These are phyloP conservation scores for Cercospora sp. DNA, from an alignment of 2,329 filamentous ascomycete species.

Conservation along the genomic window DNA sequence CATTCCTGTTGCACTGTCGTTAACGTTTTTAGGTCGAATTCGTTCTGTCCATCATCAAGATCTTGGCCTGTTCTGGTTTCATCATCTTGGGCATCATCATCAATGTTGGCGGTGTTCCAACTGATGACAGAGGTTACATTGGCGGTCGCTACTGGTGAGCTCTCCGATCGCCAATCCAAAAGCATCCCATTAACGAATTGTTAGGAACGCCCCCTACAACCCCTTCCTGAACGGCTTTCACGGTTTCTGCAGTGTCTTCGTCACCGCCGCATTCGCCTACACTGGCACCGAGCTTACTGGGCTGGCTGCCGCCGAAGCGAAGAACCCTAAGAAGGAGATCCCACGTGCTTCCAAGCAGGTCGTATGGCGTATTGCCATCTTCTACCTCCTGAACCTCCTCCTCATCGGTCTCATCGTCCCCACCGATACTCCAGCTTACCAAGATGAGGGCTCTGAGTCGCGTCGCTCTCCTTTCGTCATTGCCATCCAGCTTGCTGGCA, in stretches of 20 bases:
- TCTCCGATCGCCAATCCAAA: neutral
- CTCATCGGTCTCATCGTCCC: constrained; percentile 35
- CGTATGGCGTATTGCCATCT: constrained; percentile 36
- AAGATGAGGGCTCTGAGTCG: constrained; percentile 46
- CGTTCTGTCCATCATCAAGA: constrained; percentile 37
- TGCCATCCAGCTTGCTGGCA: constrained; percentile 66
- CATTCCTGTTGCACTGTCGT: neutral
- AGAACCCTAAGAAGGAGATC: constrained; percentile 49
- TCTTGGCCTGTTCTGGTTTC: constrained; percentile 57
- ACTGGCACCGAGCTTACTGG: constrained; percentile 63
- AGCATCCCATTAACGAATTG: neutral
- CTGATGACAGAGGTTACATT: constrained; percentile 34
- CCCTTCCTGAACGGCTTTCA: constrained; percentile 41
- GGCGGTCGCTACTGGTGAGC: constrained; percentile 32
- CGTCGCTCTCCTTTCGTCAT: constrained; percentile 65
- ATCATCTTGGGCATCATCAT: constrained; percentile 61
- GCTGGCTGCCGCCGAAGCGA: constrained; percentile 63
- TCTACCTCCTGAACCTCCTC: constrained; percentile 36
- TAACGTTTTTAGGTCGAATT: constrained; percentile 30
- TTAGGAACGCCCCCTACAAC: constrained; percentile 14
- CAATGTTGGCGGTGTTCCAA: constrained; percentile 44
- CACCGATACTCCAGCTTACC: constrained; percentile 46
- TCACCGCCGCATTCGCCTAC: constrained; percentile 64
- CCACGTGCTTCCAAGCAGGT: constrained; percentile 36
- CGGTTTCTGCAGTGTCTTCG: constrained; percentile 63